A percentile compares a stretch with the other conserved stretches of the same genome.
Conservation (phyloP, 1,139 yeast species). For the Scheffersomyces titani region DNA sequence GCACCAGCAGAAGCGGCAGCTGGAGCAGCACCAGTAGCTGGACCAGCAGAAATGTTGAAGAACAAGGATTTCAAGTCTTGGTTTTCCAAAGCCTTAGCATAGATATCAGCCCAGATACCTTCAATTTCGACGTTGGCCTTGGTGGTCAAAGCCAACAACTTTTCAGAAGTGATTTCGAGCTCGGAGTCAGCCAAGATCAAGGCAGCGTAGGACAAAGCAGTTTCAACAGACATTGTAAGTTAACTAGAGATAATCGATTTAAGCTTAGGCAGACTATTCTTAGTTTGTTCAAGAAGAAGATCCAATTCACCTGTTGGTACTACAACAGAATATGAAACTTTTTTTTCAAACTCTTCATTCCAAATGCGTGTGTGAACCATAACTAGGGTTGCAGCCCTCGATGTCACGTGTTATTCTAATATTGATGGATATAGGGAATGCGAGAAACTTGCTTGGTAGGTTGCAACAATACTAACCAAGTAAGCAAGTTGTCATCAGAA, state of each 20-base stretch:
- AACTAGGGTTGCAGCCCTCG: slow-evolving; percentile 6
- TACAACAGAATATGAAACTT: not conserved
- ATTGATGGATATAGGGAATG: not conserved
- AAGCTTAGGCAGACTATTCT: slow-evolving; percentile 29
- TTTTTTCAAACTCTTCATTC: not conserved
- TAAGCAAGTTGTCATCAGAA: no score
- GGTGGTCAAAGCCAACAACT: slow-evolving; percentile 73
- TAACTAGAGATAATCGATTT: slow-evolving; percentile 29
- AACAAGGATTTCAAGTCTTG: slow-evolving; percentile 91
- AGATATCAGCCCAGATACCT: slow-evolving; percentile 89
- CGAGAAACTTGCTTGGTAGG: no score
- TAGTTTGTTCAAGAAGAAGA: slow-evolving; percentile 12
- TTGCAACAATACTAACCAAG: no score
- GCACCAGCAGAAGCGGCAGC: slow-evolving; percentile 63
- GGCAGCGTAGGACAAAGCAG: slow-evolving; percentile 87
- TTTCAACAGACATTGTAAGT: slow-evolving; percentile 51
- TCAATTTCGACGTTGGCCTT: slow-evolving; percentile 67
- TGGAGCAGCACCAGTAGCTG: slow-evolving; percentile 42
- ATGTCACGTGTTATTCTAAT: not conserved
- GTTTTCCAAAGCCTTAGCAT: slow-evolving; percentile 97
- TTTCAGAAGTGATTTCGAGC: slow-evolving; percentile 91
- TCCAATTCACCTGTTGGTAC: not conserved
- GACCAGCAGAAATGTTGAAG: slow-evolving; percentile 68
- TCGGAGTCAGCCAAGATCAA: slow-evolving; percentile 98
- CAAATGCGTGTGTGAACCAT: not conserved